phyloP scores from a whole-genome alignment of 108 stramenopile species.

The Conticribra weissflogii region DNA sequence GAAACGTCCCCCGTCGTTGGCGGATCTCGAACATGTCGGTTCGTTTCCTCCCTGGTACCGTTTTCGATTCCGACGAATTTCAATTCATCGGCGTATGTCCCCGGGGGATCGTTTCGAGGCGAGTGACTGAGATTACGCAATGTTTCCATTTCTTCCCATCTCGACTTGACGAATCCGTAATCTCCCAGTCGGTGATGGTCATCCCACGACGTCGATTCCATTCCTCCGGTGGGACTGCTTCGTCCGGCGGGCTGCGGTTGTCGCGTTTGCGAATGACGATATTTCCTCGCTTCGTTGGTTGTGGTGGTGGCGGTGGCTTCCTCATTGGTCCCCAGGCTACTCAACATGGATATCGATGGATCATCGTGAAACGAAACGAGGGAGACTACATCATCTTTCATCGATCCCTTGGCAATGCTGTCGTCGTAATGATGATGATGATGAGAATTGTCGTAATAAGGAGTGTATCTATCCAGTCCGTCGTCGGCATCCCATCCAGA shows the following conservation, averaged over 20 bases:
- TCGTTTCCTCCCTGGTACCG: conserved; percentile 5
- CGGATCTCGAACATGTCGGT: too few relatives aligned
- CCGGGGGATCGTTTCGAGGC: conserved; percentile 9
- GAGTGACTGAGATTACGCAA: not conserved
- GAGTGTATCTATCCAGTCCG: not conserved
- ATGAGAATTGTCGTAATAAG: not conserved
- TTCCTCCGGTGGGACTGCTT: not conserved
- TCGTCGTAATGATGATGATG: not conserved
- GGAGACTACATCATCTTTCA: conserved; percentile 33
- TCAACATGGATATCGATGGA: conserved; percentile 26
- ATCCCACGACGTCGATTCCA: conserved; percentile 12
- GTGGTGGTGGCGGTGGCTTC: conserved; percentile 17
- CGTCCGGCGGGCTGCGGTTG: not conserved
- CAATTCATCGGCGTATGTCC: conserved; percentile 14
- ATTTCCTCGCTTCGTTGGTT: conserved; percentile 3
- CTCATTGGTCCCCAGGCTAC: conserved; percentile 22
- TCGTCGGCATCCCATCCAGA: too few relatives aligned
- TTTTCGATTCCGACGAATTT: not conserved
- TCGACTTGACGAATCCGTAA: not conserved
- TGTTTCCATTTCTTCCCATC: not conserved
- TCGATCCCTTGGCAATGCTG: too few relatives aligned
- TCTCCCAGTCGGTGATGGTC: not conserved
- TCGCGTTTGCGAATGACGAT: conserved; percentile 5
- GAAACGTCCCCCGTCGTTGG: too few relatives aligned
- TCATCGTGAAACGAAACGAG: conserved; percentile 33